Conservation (phyloP, 495 filamentous ascomycete genomes). For the Evernia prunastri region DNA sequence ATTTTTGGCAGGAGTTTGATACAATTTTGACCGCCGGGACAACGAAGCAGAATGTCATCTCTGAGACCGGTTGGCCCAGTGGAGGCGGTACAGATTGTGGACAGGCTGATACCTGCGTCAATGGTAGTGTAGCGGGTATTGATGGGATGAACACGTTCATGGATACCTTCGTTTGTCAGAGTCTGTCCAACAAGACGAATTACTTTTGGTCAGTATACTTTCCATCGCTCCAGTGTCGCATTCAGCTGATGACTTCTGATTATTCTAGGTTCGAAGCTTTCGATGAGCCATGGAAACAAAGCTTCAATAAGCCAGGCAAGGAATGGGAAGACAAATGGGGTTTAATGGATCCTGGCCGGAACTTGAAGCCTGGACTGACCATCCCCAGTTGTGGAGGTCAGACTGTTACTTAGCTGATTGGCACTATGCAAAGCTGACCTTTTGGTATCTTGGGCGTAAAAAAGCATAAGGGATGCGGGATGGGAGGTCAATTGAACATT, state of each 20-base stretch:
- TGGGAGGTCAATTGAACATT: slow-evolving; percentile 22
- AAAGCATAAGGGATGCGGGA: slow-evolving; percentile 22
- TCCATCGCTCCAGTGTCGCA: not conserved
- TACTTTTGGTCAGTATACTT: slow-evolving; percentile 73
- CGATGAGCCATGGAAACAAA: slow-evolving; percentile 62
- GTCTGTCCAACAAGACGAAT: slow-evolving; percentile 70
- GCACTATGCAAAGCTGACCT: not conserved
- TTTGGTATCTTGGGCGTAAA: slow-evolving; percentile 6
- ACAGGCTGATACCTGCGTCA: slow-evolving; percentile 36
- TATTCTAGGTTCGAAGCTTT: slow-evolving; percentile 27
- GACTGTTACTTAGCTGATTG: slow-evolving; percentile 39
- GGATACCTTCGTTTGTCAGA: slow-evolving; percentile 76
- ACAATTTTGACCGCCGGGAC: slow-evolving; percentile 52
- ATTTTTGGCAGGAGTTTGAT: slow-evolving; percentile 68
- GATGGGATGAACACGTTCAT: slow-evolving; percentile 81
- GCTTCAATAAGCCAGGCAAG: slow-evolving; percentile 59
- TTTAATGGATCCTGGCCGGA: slow-evolving; percentile 77
- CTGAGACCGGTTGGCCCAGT: slow-evolving; percentile 89
- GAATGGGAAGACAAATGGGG: slow-evolving; percentile 98
- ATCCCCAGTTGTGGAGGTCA: slow-evolving; percentile 85
- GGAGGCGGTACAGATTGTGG: slow-evolving; percentile 78
- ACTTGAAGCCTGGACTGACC: slow-evolving; percentile 74
- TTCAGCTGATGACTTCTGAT: not conserved
- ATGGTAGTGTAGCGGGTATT: slow-evolving; percentile 67
- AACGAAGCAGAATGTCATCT: slow-evolving; percentile 62